Evolutionary conservation across 805 yeast species (phyloP).

Genomic region (Diddensiella santjacobensis): DNA sequence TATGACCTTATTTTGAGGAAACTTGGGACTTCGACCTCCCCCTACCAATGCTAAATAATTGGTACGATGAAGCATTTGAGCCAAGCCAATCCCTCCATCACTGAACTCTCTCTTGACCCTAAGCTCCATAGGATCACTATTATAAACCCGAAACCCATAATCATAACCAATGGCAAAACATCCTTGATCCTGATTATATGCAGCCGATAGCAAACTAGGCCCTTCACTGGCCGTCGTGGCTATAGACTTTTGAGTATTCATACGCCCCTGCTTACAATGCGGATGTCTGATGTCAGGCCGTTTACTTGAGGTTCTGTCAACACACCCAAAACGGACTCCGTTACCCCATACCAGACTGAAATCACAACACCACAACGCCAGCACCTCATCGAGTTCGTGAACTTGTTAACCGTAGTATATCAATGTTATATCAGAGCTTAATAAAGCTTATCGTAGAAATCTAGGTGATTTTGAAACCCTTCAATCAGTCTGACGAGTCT

Average conservation of each 20-base stretch:
- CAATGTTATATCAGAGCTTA: too few relatives aligned
- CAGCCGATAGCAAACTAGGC: conserved; percentile 46
- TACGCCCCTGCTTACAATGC: too few relatives aligned
- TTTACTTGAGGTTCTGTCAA: too few relatives aligned
- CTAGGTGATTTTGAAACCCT: too few relatives aligned
- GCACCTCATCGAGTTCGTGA: too few relatives aligned
- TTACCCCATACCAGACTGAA: too few relatives aligned
- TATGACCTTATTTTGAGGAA: conserved; percentile 72
- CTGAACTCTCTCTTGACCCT: conserved; percentile 54
- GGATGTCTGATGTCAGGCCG: too few relatives aligned
- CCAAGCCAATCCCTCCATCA: conserved; percentile 65
- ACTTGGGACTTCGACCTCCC: conserved; percentile 78
- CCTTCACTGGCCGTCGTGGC: conserved; percentile 12
- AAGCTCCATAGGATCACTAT: conserved; percentile 79
- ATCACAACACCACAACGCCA: too few relatives aligned
- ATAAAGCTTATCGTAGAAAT: too few relatives aligned
- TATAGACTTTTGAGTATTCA: conserved; percentile 21
- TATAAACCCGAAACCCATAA: conserved; percentile 78
- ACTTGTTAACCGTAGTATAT: too few relatives aligned
- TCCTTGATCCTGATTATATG: conserved; percentile 85
- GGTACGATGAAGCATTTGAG: conserved; percentile 83
- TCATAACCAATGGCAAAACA: conserved; percentile 85
- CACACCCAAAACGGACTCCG: too few relatives aligned
- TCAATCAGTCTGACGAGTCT: too few relatives aligned
- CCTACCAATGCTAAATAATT: conserved; percentile 88